A percentile compares a stretch with the other conserved stretches of the same genome.
Evolutionary conservation across 2,329 filamentous ascomycete genomes (phyloP).

Genomic region (Fusarium decemcellulare): DNA sequence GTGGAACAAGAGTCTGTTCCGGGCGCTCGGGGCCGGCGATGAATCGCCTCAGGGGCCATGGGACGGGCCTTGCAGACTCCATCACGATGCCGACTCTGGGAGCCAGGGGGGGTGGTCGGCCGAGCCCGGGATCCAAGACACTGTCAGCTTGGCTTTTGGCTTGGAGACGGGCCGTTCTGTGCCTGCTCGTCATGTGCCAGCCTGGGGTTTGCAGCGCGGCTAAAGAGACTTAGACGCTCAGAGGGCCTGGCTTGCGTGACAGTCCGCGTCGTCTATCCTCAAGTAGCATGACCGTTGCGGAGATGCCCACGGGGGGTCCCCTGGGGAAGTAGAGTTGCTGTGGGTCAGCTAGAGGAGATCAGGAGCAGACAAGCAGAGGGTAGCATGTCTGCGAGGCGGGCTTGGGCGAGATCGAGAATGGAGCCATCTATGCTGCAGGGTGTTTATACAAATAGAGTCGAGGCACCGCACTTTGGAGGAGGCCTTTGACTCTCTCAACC

Average conservation of each 20-base stretch:
- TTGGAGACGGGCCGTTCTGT: conserved; percentile 21
- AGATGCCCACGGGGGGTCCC: conserved; percentile 31
- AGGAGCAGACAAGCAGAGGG: conserved; percentile 9
- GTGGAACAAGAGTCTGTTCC: conserved; percentile 10
- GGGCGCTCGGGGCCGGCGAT: conserved; percentile 20
- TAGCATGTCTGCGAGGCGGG: conserved; percentile 3
- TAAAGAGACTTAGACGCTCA: conserved; percentile 4
- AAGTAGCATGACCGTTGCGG: conserved; percentile 31
- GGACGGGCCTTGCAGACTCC: background rate
- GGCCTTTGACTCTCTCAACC: background rate
- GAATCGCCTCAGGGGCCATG: conserved; percentile 9
- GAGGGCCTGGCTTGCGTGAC: conserved; percentile 28
- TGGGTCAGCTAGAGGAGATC: conserved; percentile 17
- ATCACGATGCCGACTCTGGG: conserved; percentile 9
- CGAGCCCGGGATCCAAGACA: background rate
- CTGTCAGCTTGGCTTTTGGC: conserved; percentile 1
- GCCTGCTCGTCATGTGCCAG: conserved; percentile 18
- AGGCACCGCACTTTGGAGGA: background rate
- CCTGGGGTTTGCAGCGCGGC: background rate
- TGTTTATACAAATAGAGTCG: conserved; percentile 37
- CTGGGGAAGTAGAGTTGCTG: conserved; percentile 20
- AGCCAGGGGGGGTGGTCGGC: conserved; percentile 1
- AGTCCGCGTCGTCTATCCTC: conserved; percentile 1
- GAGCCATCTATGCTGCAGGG: conserved; percentile 6
- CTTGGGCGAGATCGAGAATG: conserved; percentile 14